phyloP scores from a whole-genome alignment of 1,139 yeast genomes.

The Suhomyces ambrosiae region DNA sequence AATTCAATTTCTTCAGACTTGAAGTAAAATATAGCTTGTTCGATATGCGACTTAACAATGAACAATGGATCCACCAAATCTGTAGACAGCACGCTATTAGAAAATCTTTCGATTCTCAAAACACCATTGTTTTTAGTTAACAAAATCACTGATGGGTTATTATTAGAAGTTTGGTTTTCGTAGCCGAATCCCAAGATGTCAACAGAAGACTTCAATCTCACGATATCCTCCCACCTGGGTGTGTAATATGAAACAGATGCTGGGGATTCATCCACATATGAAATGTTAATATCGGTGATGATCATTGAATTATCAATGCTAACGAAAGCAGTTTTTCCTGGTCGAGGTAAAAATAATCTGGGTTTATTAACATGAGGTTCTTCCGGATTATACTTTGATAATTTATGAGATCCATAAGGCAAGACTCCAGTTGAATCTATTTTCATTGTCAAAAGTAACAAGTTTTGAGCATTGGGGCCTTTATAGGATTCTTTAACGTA shows the following conservation, averaged over 20 bases:
- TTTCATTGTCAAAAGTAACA: slow-evolving; percentile 57
- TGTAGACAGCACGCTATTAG: slow-evolving; percentile 13
- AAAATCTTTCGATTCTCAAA: slow-evolving; percentile 57
- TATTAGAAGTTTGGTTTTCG: slow-evolving; percentile 37
- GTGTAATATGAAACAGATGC: slow-evolving; percentile 43
- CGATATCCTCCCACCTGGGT: slow-evolving; percentile 79
- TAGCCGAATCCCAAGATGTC: slow-evolving; percentile 63
- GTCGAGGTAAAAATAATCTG: slow-evolving; percentile 58
- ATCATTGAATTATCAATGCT: slow-evolving; percentile 63
- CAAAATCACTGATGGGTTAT: slow-evolving; percentile 48
- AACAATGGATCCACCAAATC: slow-evolving; percentile 30
- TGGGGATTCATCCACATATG: slow-evolving; percentile 35
- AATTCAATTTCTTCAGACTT: slow-evolving; percentile 55
- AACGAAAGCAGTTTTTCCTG: slow-evolving; percentile 65
- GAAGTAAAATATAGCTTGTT: slow-evolving; percentile 74
- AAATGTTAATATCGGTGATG: slow-evolving; percentile 57
- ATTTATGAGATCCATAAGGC: slow-evolving; percentile 61
- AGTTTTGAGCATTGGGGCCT: slow-evolving; percentile 21
- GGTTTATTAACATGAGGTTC: slow-evolving; percentile 36
- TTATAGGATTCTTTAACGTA: slow-evolving; percentile 28
- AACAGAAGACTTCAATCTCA: slow-evolving; percentile 56
- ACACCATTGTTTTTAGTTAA: slow-evolving; percentile 66
- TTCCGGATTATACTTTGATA: slow-evolving; percentile 38
- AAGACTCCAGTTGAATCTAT: slow-evolving; percentile 55
- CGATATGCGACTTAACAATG: slow-evolving; percentile 68